Conservation (phyloP, 1,284 basidiomycete genomes). For the Fomitopsis pinicola region DNA sequence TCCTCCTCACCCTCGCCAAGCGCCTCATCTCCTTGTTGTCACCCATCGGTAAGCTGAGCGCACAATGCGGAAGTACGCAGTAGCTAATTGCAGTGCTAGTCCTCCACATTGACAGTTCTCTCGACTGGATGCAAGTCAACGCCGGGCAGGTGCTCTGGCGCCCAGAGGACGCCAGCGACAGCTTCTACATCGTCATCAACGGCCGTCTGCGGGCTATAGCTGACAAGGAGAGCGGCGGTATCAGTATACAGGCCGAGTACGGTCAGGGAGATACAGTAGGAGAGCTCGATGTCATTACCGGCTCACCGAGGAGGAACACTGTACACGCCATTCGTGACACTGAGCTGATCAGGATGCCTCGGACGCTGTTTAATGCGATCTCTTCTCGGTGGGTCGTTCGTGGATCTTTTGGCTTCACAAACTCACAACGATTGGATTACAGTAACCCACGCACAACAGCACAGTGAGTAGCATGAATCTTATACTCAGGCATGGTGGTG, state of each 20-base stretch:
- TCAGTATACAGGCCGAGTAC: constrained; percentile 89
- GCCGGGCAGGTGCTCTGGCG: constrained; percentile 93
- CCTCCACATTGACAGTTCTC: constrained; percentile 92
- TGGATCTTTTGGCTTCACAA: not conserved
- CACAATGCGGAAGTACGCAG: not conserved
- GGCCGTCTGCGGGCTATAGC: constrained; percentile 87
- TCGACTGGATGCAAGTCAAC: constrained; percentile 98
- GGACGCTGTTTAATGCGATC: constrained; percentile 96
- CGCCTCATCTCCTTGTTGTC: constrained; percentile 91
- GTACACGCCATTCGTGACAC: constrained; percentile 98
- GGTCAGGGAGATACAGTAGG: constrained; percentile 88
- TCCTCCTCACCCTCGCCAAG: constrained; percentile 94
- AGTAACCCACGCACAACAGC: constrained; percentile 95
- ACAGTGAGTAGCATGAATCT: constrained; percentile 52
- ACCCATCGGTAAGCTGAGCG: constrained; percentile 65
- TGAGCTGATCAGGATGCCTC: constrained; percentile 96
- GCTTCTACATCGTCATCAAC: constrained; percentile 98
- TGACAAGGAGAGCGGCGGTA: constrained; percentile 65
- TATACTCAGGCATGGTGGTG: not conserved
- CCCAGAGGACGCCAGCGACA: constrained; percentile 85
- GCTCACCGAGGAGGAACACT: constrained; percentile 83
- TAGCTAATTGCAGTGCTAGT: constrained; percentile 45
- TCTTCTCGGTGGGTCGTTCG: constrained; percentile 62
- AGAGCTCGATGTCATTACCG: constrained; percentile 97
- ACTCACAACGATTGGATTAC: not conserved